Evolutionary conservation across 176 grass and related monocot genomes (phyloP).

Genomic region (Raddia distichophylla): DNA sequence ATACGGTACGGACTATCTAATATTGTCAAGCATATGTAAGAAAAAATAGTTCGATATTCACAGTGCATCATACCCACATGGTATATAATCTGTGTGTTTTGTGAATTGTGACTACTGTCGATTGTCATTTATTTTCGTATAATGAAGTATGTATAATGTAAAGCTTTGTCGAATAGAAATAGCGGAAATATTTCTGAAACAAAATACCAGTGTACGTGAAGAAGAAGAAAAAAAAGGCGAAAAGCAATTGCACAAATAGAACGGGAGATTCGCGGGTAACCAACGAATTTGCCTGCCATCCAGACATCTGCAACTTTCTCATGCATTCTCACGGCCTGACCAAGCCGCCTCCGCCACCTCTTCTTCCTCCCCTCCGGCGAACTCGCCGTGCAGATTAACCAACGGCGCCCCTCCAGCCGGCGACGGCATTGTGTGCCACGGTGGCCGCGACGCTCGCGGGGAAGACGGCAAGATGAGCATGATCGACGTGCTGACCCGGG

Average conservation of each 20-base stretch:
- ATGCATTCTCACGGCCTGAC: neutral
- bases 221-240: neutral
- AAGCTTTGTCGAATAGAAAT: too few species aligned
- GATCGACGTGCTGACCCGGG: slow-evolving; percentile 75
- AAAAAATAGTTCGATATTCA: too few species aligned
- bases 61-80: too few species aligned
- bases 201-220: too few species aligned
- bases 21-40: too few species aligned
- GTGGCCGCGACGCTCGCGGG: neutral
- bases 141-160: too few species aligned
- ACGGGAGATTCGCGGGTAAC: slow-evolving; percentile 3
- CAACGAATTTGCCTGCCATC: neutral
- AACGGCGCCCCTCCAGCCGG: neutral
- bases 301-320: neutral
- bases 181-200: too few species aligned
- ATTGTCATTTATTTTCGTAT: too few species aligned
- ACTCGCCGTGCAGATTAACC: neutral
- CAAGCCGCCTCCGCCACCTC: neutral
- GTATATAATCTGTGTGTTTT: too few species aligned
- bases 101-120: too few species aligned
- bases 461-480: slow-evolving; percentile 61
- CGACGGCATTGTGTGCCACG: neutral
- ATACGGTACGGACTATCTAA: too few species aligned
- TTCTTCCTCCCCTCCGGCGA: neutral
- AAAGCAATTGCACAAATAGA: neutral